Evolutionary conservation across 257 asterid genomes (phyloP).

Genomic region (Solanum virginianum): DNA sequence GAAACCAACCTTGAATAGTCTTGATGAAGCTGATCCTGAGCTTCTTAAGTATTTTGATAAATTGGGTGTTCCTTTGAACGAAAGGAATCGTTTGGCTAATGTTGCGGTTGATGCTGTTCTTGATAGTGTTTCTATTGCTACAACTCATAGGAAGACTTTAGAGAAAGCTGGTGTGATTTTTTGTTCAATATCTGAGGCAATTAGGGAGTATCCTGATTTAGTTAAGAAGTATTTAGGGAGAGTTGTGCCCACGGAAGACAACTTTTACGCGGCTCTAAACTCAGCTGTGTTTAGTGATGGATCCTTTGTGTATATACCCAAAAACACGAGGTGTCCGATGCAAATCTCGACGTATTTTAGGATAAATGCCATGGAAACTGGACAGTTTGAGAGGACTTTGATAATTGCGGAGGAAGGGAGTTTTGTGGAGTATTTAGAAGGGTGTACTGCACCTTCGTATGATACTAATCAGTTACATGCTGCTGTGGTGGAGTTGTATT

Average conservation of each 20-base stretch:
- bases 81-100: slow-evolving; percentile 76
- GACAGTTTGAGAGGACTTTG: slow-evolving; percentile 94
- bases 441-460: slow-evolving; percentile 92
- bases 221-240: slow-evolving; percentile 64
- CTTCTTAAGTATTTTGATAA: slow-evolving; percentile 70
- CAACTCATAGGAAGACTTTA: slow-evolving; percentile 76
- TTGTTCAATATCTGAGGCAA: slow-evolving; percentile 91
- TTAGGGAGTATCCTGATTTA: slow-evolving; percentile 70
- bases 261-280: slow-evolving; percentile 73
- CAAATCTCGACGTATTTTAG: slow-evolving; percentile 88
- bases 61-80: slow-evolving; percentile 81
- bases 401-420: slow-evolving; percentile 89
- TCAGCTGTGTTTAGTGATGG: slow-evolving; percentile 97
- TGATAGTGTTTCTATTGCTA: slow-evolving; percentile 87
- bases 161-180: slow-evolving; percentile 88
- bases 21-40: slow-evolving; percentile 91
- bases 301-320: slow-evolving; percentile 83
- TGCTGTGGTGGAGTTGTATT: slow-evolving; percentile 84
- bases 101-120: slow-evolving; percentile 95
- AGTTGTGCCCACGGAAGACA: slow-evolving; percentile 87
- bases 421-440: slow-evolving; percentile 89
- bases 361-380: slow-evolving; percentile 95
- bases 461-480: slow-evolving; percentile 92
- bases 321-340: slow-evolving; percentile 83
- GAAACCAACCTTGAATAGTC: slow-evolving; percentile 74